Base-by-base conservation (phyloP, 805 yeast species). In the Geotrichum ghanense region DNA sequence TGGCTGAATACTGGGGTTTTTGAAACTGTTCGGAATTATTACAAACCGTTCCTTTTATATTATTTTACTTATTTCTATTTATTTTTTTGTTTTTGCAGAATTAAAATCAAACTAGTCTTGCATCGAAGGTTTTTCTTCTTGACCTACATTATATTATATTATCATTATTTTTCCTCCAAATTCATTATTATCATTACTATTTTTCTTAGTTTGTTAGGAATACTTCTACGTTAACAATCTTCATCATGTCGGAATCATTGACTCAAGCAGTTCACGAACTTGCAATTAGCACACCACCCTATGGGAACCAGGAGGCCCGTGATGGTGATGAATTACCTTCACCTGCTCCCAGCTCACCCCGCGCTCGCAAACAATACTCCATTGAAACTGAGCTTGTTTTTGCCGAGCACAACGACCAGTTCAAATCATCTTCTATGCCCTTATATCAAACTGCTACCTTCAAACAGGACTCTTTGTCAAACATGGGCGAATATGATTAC, bases 361-460 rank as follows among this genome's bases (percentile, higher is more conserved):
- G 61, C 19, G 34, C 48, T n/a, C 49, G 53, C n/a, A 45, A 52
- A 37, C 57, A 67, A 26, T 79, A 77, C 63, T 67, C 72, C 42
- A 57, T 82, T 37, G 86, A 81, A 55, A 83, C 94, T 6, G 83
- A 82, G 57, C 70, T 84, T 46, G 89, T 84, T 23, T 72, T 69
- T 50, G 65, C 77, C 42, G 74, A 73, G 52, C 72, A 79, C 54
- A 56, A 68, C 2, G 97, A 89, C 65, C 81, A 78, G 56, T 75
- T 79, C 69, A 77, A 81, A 51, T 78, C 96, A 1, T 81, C 92
- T 3, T 81, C 82, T 22, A 86, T 94, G 9, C 97, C 97, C 3
- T 70, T 89, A 37, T 89, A 89, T 66, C 95, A 86, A 63, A 78
- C 92, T 0, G 95, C 97, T n/a, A 89, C 97, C 3, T 89, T 89